phyloP scores from a whole-genome alignment of 441 rosid species.

The Monsonia emarginata region DNA sequence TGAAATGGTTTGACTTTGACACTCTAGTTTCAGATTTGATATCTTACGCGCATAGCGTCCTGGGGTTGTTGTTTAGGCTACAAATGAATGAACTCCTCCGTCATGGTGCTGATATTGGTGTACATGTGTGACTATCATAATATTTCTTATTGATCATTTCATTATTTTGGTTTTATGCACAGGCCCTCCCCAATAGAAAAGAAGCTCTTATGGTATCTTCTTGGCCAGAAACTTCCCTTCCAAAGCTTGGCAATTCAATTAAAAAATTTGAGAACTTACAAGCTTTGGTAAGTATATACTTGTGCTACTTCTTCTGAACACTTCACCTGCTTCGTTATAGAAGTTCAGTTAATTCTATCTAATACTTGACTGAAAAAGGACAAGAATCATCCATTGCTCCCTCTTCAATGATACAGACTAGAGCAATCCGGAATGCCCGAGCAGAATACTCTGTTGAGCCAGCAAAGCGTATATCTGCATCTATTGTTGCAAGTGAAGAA shows the following conservation, averaged over 20 bases:
- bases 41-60: too few relatives aligned
- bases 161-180: slow-evolving; percentile 18
- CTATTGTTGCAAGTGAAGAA: slow-evolving; percentile 68
- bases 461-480: slow-evolving; percentile 85
- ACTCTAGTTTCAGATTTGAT: too few relatives aligned
- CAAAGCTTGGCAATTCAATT: slow-evolving; percentile 40
- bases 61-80: too few relatives aligned
- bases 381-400: slow-evolving; percentile 13
- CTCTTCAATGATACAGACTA: slow-evolving; percentile 38
- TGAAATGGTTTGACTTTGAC: too few relatives aligned
- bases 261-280: slow-evolving; percentile 81
- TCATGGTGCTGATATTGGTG: too few relatives aligned
- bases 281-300: slow-evolving; percentile 54
- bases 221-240: slow-evolving; percentile 79
- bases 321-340: not conserved
- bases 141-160: too few relatives aligned
- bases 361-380: not conserved
- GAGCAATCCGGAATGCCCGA: slow-evolving; percentile 81
- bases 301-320: slow-evolving; percentile 3
- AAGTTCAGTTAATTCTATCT: not conserved
- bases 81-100: too few relatives aligned
- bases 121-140: too few relatives aligned
- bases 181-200: slow-evolving; percentile 69
- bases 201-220: slow-evolving; percentile 81
- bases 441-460: slow-evolving; percentile 97